Evolutionary conservation across 2,329 filamentous ascomycete species (phyloP).

Genomic region (Diaporthe vexans): DNA sequence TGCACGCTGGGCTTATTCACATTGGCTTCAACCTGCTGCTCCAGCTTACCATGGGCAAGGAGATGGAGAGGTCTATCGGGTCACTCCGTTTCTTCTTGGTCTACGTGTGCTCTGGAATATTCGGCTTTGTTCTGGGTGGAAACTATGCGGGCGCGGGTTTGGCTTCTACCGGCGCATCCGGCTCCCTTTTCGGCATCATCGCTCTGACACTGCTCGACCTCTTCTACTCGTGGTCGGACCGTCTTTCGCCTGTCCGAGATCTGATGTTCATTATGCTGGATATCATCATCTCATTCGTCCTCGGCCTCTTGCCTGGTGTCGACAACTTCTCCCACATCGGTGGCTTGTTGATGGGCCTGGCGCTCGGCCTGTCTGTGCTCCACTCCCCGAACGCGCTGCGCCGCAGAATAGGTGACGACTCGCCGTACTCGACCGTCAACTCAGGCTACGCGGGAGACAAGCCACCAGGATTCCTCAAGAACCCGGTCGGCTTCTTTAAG

Average conservation of each 20-base stretch:
- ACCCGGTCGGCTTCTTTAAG: slow-evolving; percentile 86
- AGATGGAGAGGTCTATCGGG: slow-evolving; percentile 94
- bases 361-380: slow-evolving; percentile 86
- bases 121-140: slow-evolving; percentile 93
- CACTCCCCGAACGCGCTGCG: slow-evolving; percentile 88
- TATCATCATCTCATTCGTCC: slow-evolving; percentile 88
- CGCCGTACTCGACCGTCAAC: slow-evolving; percentile 79
- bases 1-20: slow-evolving; percentile 94
- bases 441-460: slow-evolving; percentile 61
- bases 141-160: slow-evolving; percentile 90
- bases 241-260: slow-evolving; percentile 82
- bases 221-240: slow-evolving; percentile 91
- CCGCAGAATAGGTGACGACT: slow-evolving; percentile 76
- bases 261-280: slow-evolving; percentile 90
- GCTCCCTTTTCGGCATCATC: slow-evolving; percentile 90
- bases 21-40: slow-evolving; percentile 96
- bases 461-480: slow-evolving; percentile 69
- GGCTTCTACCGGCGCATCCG: slow-evolving; percentile 90
- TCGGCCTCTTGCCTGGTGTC: slow-evolving; percentile 90
- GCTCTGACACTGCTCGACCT: slow-evolving; percentile 90
- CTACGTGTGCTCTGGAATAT: slow-evolving; percentile 92
- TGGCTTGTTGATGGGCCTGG: slow-evolving; percentile 92
- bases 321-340: slow-evolving; percentile 99
- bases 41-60: slow-evolving; percentile 88
- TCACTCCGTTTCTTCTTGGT: slow-evolving; percentile 89